Base-by-base conservation (phyloP, 257 asterid species). In the Capsicum rhomboideum region DNA sequence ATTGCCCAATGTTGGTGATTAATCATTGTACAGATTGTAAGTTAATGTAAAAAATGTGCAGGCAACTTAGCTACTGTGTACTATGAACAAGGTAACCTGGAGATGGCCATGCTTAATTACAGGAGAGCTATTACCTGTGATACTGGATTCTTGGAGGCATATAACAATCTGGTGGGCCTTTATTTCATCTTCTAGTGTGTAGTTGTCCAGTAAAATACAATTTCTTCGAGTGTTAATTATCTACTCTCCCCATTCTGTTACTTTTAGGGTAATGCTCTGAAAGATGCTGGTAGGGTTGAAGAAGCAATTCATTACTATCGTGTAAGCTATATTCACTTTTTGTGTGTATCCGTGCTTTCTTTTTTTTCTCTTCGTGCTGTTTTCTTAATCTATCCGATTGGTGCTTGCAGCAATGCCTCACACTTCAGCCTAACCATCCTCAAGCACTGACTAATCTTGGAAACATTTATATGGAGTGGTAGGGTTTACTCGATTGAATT, bases 381-480 rank as follows among this genome's bases (percentile, higher is more conserved):
- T 56, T 40, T n/a, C 12, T 46, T 46, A 17, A 52, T 37, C 68
- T 12, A 67, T 42, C 46, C 14, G 82, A 26, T 91, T 90, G 86
- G 49, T 72, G 69, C 82, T 37, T 88, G 89, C 86, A 97, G 99
- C 98, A 97, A 93, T 97, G 99, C 92, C 89, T 97, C 85, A 84
- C 97, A 83, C 94, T 97, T 87, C 99, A 95, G 86, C 97, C 99
- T 56, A 95, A 87, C 82, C 99, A 97, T 87, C 99, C 99, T 50
- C 99, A 97, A 89, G 99, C 99, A 54, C 97, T 97, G 49, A 94
- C 99, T 64, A 97, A 95, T 90, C 99, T 97, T 89, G 99, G 99
- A 82, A 97, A 97, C 90, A 92, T 97, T 83, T 97, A 97, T 71
- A 97, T 97, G 99, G 99, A 95, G 89, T 95, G 99, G 99, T 97